phyloP scores from a whole-genome alignment of 305 asterid species.

The Fraxinus xanthoxyloides region DNA sequence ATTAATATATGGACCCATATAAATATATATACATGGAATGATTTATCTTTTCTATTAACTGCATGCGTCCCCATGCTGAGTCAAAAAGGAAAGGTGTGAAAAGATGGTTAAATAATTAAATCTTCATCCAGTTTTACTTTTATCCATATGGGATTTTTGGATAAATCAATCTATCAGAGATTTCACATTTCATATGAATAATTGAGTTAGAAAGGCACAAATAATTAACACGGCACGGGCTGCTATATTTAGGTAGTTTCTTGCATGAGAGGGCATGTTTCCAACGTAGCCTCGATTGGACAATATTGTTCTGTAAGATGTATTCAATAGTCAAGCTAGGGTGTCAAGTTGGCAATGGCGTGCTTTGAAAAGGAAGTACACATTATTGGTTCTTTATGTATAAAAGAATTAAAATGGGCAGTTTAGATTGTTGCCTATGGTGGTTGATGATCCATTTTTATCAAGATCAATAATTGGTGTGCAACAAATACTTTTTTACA shows the following conservation, averaged over 20 bases:
- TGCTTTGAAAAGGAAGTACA: background rate
- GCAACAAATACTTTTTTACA: background rate
- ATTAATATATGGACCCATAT: slow-evolving; percentile 32
- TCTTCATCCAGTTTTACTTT: slow-evolving; percentile 7
- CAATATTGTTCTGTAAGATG: background rate
- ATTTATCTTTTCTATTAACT: slow-evolving; percentile 21
- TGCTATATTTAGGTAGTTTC: background rate
- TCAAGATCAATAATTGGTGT: slow-evolving; percentile 15
- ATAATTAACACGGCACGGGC: background rate
- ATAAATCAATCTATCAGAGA: background rate
- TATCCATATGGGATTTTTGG: background rate
- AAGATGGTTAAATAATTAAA: slow-evolving; percentile 18
- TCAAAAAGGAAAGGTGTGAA: slow-evolving; percentile 45
- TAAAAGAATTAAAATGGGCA: background rate
- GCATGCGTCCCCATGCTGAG: slow-evolving; percentile 36
- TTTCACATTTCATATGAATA: background rate
- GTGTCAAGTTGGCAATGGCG: background rate
- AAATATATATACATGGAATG: background rate
- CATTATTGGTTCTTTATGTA: background rate
- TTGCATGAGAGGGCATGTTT: slow-evolving; percentile 4
- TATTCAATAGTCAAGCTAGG: background rate
- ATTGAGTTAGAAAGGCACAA: background rate
- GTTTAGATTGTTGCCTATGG: background rate
- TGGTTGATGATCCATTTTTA: slow-evolving; percentile 1
- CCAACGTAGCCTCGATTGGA: background rate